Percentiles rank a stretch among this genome's conserved stretches.
Conservation (phyloP, 1,284 basidiomycete genomes). For the Cryptococcus sp. region DNA sequence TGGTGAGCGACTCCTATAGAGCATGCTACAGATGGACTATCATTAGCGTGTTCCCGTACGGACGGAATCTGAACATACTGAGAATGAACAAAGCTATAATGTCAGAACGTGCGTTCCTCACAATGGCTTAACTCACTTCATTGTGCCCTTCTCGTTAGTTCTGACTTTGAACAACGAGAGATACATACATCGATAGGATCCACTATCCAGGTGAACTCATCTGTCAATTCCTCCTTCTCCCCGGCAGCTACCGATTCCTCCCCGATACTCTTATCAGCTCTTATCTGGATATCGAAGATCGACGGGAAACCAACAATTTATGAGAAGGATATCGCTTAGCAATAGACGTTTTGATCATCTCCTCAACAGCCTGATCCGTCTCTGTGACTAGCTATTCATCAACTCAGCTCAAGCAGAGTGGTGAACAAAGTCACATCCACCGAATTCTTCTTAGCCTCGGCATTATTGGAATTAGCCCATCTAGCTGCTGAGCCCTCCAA, state of each 20-base stretch:
- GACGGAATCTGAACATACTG: constrained; percentile 23
- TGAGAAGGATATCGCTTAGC: constrained; percentile 66
- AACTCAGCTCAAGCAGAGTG: not conserved
- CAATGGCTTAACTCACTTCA: constrained; percentile 27
- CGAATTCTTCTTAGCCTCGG: constrained; percentile 35
- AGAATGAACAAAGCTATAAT: constrained; percentile 39
- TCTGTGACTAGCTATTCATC: constrained; percentile 70
- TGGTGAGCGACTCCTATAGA: constrained; percentile 84
- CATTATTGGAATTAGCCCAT: constrained; percentile 17
- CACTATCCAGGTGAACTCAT: constrained; percentile 54
- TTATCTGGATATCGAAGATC: not conserved
- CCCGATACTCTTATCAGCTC: constrained; percentile 57
- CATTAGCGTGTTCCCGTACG: constrained; percentile 3
- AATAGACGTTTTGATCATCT: constrained; percentile 72
- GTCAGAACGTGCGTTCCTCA: constrained; percentile 3
- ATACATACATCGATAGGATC: constrained; percentile 45
- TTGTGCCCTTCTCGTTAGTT: constrained; percentile 32
- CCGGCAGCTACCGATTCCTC: constrained; percentile 73
- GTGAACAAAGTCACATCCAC: constrained; percentile 53
- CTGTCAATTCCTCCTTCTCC: constrained; percentile 59
- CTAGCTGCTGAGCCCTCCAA: constrained; percentile 24
- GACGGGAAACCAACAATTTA: constrained; percentile 54
- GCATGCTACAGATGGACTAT: constrained; percentile 41
- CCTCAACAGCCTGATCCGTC: constrained; percentile 88
- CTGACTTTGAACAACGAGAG: not conserved